A percentile compares a stretch with the other conserved stretches of the same genome.
Evolutionary conservation across 2,329 filamentous ascomycete species (phyloP).

Genomic region (Emmonsiellopsis sp.): DNA sequence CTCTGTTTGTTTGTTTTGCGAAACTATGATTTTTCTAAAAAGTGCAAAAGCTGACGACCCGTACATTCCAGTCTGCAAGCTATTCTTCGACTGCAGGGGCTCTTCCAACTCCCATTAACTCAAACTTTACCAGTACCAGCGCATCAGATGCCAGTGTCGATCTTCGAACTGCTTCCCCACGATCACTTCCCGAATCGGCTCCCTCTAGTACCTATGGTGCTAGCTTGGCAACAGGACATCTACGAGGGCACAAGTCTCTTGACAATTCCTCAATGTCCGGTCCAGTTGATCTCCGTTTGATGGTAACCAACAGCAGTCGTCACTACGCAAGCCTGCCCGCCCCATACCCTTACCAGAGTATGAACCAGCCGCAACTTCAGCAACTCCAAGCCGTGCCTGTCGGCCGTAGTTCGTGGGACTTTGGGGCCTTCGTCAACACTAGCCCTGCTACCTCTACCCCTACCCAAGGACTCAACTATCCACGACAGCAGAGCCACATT

Average conservation of each 20-base stretch:
- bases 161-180: conserved; percentile 38
- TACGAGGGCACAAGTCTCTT: conserved; percentile 19
- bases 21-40: conserved; percentile 23
- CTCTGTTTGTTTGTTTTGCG: conserved; percentile 9
- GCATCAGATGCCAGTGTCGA: conserved; percentile 41
- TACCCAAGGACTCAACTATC: conserved; percentile 22
- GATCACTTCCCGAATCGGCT: conserved; percentile 37
- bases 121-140: conserved; percentile 32
- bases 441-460: conserved; percentile 20
- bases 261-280: conserved; percentile 14
- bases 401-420: conserved; percentile 29
- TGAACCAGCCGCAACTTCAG: conserved; percentile 21
- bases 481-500: conserved; percentile 10
- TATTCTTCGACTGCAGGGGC: conserved; percentile 55
- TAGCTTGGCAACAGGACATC: conserved; percentile 32
- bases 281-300: conserved; percentile 29
- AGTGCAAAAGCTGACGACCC: conserved; percentile 14
- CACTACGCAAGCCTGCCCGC: conserved; percentile 22
- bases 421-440: conserved; percentile 21
- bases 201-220: conserved; percentile 35
- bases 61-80: conserved; percentile 48
- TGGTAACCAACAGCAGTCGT: conserved; percentile 22
- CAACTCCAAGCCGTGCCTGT: conserved; percentile 22
- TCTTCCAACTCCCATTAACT: conserved; percentile 29
- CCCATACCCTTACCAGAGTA: conserved; percentile 23